Evolutionary conservation across 176 grass and related monocot species (phyloP).

Genomic region (Pharus latifolius): DNA sequence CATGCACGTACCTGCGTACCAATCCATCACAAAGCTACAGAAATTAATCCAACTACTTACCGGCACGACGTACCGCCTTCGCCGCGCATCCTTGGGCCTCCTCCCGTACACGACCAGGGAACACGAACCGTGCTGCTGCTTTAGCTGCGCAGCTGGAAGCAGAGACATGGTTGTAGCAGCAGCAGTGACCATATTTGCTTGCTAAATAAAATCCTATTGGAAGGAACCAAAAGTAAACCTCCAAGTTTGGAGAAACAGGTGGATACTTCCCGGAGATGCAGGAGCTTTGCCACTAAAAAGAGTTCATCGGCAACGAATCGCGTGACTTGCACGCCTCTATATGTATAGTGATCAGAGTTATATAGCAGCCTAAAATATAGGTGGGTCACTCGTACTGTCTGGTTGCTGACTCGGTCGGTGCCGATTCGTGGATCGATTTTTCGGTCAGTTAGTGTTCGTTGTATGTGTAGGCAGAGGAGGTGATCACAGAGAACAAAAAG

Average conservation of each 20-base stretch:
- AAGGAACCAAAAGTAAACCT: background rate
- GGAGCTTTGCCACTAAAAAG: background rate
- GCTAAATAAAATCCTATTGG: background rate
- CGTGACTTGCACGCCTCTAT: conserved; percentile 24
- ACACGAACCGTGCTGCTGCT: conserved; percentile 8
- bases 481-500: background rate
- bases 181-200: conserved; percentile 13
- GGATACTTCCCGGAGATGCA: background rate
- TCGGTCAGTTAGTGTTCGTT: background rate
- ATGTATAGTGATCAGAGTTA: background rate
- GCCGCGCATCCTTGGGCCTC: background rate
- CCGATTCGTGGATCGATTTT: background rate
- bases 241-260: background rate
- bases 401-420: background rate
- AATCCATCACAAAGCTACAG: no score
- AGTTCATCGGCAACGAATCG: conserved; percentile 1
- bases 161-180: conserved; percentile 37
- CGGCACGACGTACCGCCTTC: conserved; percentile 24
- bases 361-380: background rate
- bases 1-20: no score
- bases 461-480: background rate
- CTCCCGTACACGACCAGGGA: conserved; percentile 18
- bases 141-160: conserved; percentile 43
- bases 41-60: no score
- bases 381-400: background rate